Evolutionary conservation across 1,284 basidiomycete species (phyloP), one percentile per base, ranked within the genome.

Genomic region (Melampsora occidentalis): DNA sequence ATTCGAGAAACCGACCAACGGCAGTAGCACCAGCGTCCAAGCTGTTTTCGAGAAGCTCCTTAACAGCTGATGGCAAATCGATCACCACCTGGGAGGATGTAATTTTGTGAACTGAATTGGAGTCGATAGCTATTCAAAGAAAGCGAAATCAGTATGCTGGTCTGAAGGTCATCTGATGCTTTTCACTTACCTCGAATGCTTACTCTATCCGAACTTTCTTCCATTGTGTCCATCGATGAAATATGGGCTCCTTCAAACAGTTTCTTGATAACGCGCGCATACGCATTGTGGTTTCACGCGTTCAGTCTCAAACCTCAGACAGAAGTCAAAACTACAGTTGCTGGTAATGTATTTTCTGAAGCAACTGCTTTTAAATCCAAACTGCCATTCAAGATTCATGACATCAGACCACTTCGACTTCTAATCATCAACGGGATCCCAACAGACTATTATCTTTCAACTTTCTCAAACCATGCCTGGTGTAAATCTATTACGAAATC

Each of bases 41-140:
- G 77, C 93, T 92, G 82, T 99, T 99, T 84, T 99, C 97, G 2
- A 99, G 88, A 1, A 99, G 88, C 83, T 99, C 97, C 82, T 99
- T 99, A 73, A 99, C 90, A 0, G 93, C 93, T 31, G 82, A 91
- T 81, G 94, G 94, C 1, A 99, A 87, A 82, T 98, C 94, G 39
- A 96, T 87, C 0, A 99, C 91, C 42, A 99, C 96, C 82, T 99
- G 97, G 0, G 93, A 94, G 5, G 93, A 94, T 0, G 94, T 92
- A 76, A 98, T 90, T 71, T 88, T 87, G 82, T 96, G 94, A 10
- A 94, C 86, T 9, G 93, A 92, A 2, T 86, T 83, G 2, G 84
- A 84, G 80, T 96, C 93, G 78, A 97, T 93, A 10, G 90, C 87
- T 82, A 78, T 6, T n/a, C 42, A 66, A 22, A 5, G 31, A 35